phyloP scores from a whole-genome alignment of 257 asterid genomes.

The Fraxinus anomala region DNA sequence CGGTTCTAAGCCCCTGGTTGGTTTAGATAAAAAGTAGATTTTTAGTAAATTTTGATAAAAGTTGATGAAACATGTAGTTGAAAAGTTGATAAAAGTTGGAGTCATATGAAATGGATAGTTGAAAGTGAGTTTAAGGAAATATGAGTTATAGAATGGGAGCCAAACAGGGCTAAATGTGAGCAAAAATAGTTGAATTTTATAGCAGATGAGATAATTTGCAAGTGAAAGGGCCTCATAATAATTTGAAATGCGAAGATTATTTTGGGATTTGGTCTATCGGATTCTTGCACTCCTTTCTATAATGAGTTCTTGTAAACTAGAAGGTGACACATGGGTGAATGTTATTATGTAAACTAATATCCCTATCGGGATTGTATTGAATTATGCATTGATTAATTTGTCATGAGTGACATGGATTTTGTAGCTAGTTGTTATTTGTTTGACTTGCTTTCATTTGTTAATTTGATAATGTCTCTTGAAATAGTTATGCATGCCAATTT shows the following conservation, averaged over 20 bases:
- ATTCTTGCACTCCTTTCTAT: constrained; percentile 3
- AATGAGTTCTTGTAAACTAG: constrained; percentile 13
- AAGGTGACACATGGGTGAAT: constrained; percentile 15
- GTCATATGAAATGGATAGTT: too few species aligned
- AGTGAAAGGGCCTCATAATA: constrained; percentile 18
- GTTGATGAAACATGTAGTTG: too few species aligned
- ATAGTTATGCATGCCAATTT: not conserved
- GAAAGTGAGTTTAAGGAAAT: too few species aligned
- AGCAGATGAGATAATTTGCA: not conserved
- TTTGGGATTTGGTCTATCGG: not conserved
- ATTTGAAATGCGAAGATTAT: not conserved
- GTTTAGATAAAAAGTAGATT: too few species aligned
- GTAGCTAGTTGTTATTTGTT: constrained; percentile 20
- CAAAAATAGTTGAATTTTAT: not conserved
- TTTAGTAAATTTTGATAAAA: too few species aligned
- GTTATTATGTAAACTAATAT: constrained; percentile 7
- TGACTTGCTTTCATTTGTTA: constrained; percentile 18
- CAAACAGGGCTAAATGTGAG: not conserved
- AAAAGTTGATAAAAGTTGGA: too few species aligned
- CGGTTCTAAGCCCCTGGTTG: too few species aligned
- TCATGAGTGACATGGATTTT: not conserved
- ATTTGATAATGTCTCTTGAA: constrained; percentile 9
- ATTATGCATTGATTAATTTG: constrained; percentile 8
- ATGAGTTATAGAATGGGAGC: too few species aligned
- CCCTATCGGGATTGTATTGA: constrained; percentile 18